A percentile compares a stretch with the other conserved stretches of the same genome.
Conservation (phyloP, 225 moss, liverwort and hornwort genomes). For the Sphagnum tenellum region DNA sequence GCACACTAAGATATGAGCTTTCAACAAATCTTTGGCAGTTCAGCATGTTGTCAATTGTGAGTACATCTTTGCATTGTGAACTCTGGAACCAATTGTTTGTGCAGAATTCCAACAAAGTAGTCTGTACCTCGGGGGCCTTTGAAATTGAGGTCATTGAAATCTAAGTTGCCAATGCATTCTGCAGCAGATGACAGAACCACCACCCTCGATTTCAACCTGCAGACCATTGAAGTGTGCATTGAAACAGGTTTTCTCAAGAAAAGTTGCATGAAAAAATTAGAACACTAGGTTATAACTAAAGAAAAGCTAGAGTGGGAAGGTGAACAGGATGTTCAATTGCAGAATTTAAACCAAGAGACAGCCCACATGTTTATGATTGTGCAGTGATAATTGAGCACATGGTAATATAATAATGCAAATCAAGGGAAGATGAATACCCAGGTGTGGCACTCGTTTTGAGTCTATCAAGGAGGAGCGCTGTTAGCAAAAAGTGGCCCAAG, state of each 20-base stretch:
- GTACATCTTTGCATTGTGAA: not conserved
- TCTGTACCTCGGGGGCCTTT: constrained; percentile 46
- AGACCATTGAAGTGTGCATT: not conserved
- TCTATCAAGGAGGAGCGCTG: constrained; percentile 58
- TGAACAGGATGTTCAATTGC: too few species aligned
- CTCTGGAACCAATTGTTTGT: not conserved
- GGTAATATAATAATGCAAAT: too few species aligned
- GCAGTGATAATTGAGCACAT: too few species aligned
- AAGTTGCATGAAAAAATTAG: too few species aligned
- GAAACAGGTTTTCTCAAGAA: too few species aligned
- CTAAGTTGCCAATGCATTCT: constrained; percentile 59
- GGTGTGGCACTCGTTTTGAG: constrained; percentile 47
- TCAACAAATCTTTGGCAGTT: not conserved
- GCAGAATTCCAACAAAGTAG: constrained; percentile 1
- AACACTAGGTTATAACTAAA: too few species aligned
- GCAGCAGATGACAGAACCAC: constrained; percentile 67
- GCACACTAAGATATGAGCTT: constrained; percentile 2
- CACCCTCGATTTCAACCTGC: constrained; percentile 66
- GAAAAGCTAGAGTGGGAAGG: too few species aligned
- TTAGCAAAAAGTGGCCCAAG: constrained; percentile 84
- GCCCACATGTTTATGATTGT: too few species aligned
- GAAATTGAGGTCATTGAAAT: constrained; percentile 71
- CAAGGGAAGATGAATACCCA: constrained; percentile 17
- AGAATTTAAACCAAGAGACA: too few species aligned
- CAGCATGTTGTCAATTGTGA: not conserved